Conservation (phyloP, 2,329 filamentous ascomycete species). For the Stagonosporopsis vannaccii region DNA sequence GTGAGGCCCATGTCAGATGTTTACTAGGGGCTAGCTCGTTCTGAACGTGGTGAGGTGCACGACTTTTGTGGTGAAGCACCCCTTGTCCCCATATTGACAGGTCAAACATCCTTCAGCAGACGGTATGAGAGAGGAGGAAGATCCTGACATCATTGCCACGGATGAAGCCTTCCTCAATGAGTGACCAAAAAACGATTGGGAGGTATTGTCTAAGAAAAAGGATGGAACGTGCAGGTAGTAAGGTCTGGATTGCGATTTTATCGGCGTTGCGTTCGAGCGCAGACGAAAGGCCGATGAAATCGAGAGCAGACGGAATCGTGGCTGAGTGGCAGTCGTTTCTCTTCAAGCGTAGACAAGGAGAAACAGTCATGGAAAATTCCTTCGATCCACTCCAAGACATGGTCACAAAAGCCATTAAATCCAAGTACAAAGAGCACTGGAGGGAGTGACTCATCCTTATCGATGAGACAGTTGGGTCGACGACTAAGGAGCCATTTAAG, state of each 20-base stretch:
- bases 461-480: background rate
- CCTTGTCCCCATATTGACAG: background rate
- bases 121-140: background rate
- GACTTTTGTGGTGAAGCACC: background rate
- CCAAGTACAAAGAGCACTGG: constrained; percentile 4
- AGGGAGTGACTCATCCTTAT: constrained; percentile 8
- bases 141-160: background rate
- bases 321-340: background rate
- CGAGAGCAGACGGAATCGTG: background rate
- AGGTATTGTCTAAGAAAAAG: background rate
- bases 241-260: background rate
- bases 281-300: background rate
- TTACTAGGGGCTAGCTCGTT: background rate
- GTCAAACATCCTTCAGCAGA: background rate
- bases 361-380: background rate
- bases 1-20: background rate
- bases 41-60: background rate
- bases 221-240: background rate
- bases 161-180: background rate
- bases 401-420: constrained; percentile 6
- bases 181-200: background rate
- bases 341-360: background rate
- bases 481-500: background rate
- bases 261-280: background rate
- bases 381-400: constrained; percentile 3